phyloP scores from a whole-genome alignment of 2,329 filamentous ascomycete species.

The Lecanicillium sp. region DNA sequence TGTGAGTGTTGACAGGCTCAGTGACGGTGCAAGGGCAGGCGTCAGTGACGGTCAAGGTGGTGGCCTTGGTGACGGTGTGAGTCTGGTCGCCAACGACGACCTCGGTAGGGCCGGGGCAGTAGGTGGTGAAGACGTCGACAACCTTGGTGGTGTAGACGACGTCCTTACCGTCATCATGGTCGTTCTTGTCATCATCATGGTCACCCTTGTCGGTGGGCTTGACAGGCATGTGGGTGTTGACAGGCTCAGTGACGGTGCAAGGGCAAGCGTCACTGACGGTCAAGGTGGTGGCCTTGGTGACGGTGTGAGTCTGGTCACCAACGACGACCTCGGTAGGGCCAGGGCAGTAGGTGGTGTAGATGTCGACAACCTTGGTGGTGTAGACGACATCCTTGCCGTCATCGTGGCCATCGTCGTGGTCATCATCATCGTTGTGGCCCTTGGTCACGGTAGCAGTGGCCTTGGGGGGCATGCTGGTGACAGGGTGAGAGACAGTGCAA shows the following conservation, averaged over 20 bases:
- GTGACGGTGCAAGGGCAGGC: conserved; percentile 62
- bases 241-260: conserved; percentile 57
- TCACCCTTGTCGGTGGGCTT: neutral
- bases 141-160: conserved; percentile 52
- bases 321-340: conserved; percentile 54
- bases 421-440: neutral
- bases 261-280: conserved; percentile 67
- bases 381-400: conserved; percentile 31
- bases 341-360: conserved; percentile 66
- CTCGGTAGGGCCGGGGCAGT: conserved; percentile 60
- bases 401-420: too few species aligned
- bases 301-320: conserved; percentile 58
- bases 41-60: conserved; percentile 63
- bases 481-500: conserved; percentile 56
- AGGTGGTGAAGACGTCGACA: conserved; percentile 59
- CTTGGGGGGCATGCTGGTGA: conserved; percentile 21
- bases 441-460: neutral
- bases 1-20: conserved; percentile 43
- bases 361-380: conserved; percentile 58
- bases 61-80: conserved; percentile 58
- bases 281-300: conserved; percentile 56
- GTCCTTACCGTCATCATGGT: too few species aligned
- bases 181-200: too few species aligned
- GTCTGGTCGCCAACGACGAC: conserved; percentile 56
- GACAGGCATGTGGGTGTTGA: conserved; percentile 38